phyloP scores from a whole-genome alignment of 371 early-diverging fungal genomes.

The Globomyces sp. region DNA sequence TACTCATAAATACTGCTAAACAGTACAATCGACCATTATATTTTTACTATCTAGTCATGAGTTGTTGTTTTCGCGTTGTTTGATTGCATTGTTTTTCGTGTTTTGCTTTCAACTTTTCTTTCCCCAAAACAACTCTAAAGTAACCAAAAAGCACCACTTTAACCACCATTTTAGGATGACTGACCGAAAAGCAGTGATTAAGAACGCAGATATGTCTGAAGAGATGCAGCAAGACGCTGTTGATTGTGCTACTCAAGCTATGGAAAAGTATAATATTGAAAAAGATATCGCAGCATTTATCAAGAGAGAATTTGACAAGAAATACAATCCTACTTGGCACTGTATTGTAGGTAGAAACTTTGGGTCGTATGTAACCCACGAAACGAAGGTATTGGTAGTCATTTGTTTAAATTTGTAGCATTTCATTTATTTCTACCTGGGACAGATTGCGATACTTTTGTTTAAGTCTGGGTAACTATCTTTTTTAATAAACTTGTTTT shows the following conservation, averaged over 20 bases:
- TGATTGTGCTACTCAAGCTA: constrained; percentile 86
- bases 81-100: background rate
- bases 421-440: constrained; percentile 97
- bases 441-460: constrained; percentile 91
- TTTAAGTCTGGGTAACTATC: constrained; percentile 62
- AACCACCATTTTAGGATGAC: constrained; percentile 38
- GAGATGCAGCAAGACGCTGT: constrained; percentile 95
- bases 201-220: constrained; percentile 97
- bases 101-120: background rate
- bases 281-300: constrained; percentile 97
- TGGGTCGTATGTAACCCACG: constrained; percentile 96
- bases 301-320: constrained; percentile 97
- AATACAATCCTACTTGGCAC: constrained; percentile 97
- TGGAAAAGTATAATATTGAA: constrained; percentile 92
- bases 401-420: constrained; percentile 59
- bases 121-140: no score
- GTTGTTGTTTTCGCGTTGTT: background rate
- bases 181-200: constrained; percentile 85
- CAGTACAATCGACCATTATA: background rate
- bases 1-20: background rate
- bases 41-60: background rate
- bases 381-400: constrained; percentile 62
- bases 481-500: background rate
- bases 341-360: constrained; percentile 97
- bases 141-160: no score